Base-by-base conservation (phyloP, 139 green algal genomes). In the Chlamydomonas incerta region DNA sequence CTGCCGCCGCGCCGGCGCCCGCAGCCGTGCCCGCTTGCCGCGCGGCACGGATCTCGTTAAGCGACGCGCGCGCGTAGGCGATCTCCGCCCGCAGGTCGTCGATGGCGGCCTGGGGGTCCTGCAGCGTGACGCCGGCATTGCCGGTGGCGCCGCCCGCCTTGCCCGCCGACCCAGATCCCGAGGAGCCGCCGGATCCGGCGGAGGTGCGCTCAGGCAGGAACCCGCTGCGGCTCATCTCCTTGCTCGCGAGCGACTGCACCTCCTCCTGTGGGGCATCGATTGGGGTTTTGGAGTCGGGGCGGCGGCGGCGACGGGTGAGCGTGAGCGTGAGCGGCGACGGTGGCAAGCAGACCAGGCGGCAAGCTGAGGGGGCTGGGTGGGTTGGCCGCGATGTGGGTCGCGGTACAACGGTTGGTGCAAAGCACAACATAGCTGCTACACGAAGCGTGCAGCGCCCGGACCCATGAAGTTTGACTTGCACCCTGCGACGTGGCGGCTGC, bases 71-170 rank as follows among this genome's bases (percentile, higher is more conserved):
- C 17, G 84, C 66, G 37, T 84, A 85, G 0, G 84, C 84, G n/a
- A 88, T 85, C 57, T 88, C 84, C 0, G 84, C 74, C 2, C 84
- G 67, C 68, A 88, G 41, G 15, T 88, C 84, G 23, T 88, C 84
- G 14, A 88, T 57, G 0, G 63, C 47, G 3, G 84, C 84, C 75
- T 80, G 35, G 3, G 67, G 57, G 67, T 84, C 72, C n/a, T 46
- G 18, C 17, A 23, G 35, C 41, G 41, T 50, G 58, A 46, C 31
- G 41, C 26, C 31, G 21, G 14, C 46, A 50, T 29, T 28, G 71
- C 34, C 9, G 18, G 33, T n/a, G 29, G 29, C 23, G 31, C 50
- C 26, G 34, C 34, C 65, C 55, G 50, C 6, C 41, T 50, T 41
- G 33, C 79, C 62, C 15, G 37, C 57, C 5, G 14, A n/a, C 5